Evolutionary conservation across 2,329 filamentous ascomycete genomes (phyloP), one percentile per base, ranked within the genome.

Genomic region (Lecanicillium sp.): DNA sequence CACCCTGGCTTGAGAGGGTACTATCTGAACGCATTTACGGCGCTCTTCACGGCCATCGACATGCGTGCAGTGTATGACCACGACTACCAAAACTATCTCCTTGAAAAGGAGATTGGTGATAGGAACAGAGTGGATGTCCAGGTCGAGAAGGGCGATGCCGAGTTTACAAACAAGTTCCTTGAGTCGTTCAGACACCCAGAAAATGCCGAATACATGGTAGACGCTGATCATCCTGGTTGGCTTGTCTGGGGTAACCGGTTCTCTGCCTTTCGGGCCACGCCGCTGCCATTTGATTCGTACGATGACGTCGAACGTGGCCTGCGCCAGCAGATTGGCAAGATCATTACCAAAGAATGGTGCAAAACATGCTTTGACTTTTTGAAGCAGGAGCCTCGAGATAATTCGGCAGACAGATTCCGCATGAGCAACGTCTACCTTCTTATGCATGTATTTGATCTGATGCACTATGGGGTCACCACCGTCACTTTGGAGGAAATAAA

Each of bases 201-300:
- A 16, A 45, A 48, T 25, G 81, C 86, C 0, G 80, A 94, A 46
- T 95, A 94, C 58, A 94, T 89, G 56, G 79, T 96, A 33, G 92
- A 98, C 55, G 76, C 80, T 39, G 90, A 96, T 55, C 85, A 94
- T 55, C 87, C 90, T 4, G 92, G 92, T 22, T 98, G 94, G 94
- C 72, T 98, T 14, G 88, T 94, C 1, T 98, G 92, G 92, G 84
- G 83, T 37, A 86, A 92, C 59, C 78, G 73, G 22, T 90, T 96
- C 68, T 80, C 79, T 12, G 92, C 83, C 0, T 88, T 82, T 57
- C 78, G 79, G 44, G 78, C 83, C 3, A 81, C 84, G 37, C 78
- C 88, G 46, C 64, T 56, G 60, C 80, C 60, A 53, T 95, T 67
- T 60, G 76, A 69, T 29, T 64, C 60, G 32, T 98, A 92, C 51